Evolutionary conservation across 495 filamentous ascomycete genomes (phyloP), one percentile per base, ranked within the genome.

Genomic region (Cudoniella acicularis): DNA sequence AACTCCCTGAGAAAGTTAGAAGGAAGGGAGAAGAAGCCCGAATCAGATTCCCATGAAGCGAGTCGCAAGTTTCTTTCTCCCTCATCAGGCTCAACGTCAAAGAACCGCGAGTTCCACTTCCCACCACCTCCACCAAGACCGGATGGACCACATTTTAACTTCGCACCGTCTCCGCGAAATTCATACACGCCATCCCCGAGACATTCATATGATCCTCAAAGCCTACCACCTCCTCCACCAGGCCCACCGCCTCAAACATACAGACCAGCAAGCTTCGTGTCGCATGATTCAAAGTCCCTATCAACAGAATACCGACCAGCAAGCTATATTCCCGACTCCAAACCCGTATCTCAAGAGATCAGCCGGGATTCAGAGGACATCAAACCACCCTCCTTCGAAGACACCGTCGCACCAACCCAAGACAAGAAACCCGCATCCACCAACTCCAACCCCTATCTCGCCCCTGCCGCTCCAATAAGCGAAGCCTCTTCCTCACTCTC

Each of bases 91-190:
- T 20, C 41, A 1, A 47, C n/a, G n/a, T 51, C 55, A 10, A 57
- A 56, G 69, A 64, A 52, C 70, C 73, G 56, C 10, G 78, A 79
- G 48, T 81, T 83, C 65, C 79, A 83, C 64, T 83, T 83, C 67
- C 76, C 77, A 10, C 75, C 78, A 20, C 67, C 80, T 3, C 69
- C 70, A 24, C 74, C 69, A 1, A 69, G 68, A 21, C 49, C 46
- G 11, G 72, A 63, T 62, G 68, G 59, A 50, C 78, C 78, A 9
- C 77, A 81, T 57, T 83, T 82, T 66, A 77, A 82, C 53, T 78
- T 73, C 62, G 79, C 77, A 3, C 65, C 75, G 0, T 75, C 75
- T n/a, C 77, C 72, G 9, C 48, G 48, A 24, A 10, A 69, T 63
- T 40, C 69, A 70, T 45, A 59, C 69, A 21, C 71, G 13, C 45